phyloP scores from a whole-genome alignment of 2,329 filamentous ascomycete genomes.

The Juglanconis sp. region DNA sequence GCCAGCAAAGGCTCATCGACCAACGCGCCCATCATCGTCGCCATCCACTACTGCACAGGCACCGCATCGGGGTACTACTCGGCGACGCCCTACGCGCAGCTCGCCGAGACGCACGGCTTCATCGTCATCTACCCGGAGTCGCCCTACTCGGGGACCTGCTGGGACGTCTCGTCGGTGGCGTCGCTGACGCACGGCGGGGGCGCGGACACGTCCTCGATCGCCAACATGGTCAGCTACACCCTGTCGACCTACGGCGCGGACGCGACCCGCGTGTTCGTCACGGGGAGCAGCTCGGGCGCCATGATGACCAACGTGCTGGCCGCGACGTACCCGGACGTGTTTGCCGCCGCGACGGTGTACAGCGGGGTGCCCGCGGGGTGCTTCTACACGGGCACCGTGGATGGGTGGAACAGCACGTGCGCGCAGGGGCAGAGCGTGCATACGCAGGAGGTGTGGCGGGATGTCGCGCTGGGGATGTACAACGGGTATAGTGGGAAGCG shows the following conservation, averaged over 20 bases:
- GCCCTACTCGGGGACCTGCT: slow-evolving; percentile 45
- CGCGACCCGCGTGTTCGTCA: slow-evolving; percentile 44
- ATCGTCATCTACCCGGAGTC: slow-evolving; percentile 49
- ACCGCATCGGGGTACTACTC: slow-evolving; percentile 42
- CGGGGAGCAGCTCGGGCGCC: slow-evolving; percentile 45
- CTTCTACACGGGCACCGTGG: slow-evolving; percentile 39
- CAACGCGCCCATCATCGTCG: slow-evolving; percentile 48
- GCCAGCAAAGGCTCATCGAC: slow-evolving; percentile 27
- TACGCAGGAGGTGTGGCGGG: slow-evolving; percentile 39
- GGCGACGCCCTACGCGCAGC: slow-evolving; percentile 47
- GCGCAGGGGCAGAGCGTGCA: slow-evolving; percentile 45
- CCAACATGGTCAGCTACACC: slow-evolving; percentile 52
- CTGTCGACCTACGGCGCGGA: slow-evolving; percentile 47
- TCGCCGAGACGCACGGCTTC: slow-evolving; percentile 54
- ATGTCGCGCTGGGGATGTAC: slow-evolving; percentile 44
- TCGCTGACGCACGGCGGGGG: slow-evolving; percentile 49
- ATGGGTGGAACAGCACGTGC: slow-evolving; percentile 54
- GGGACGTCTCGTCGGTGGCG: slow-evolving; percentile 55
- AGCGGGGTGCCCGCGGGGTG: slow-evolving; percentile 55
- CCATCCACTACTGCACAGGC: slow-evolving; percentile 39
- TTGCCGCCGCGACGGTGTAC: slow-evolving; percentile 49
- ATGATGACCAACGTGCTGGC: slow-evolving; percentile 56
- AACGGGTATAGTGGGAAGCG: slow-evolving; percentile 44
- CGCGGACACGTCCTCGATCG: slow-evolving; percentile 48
- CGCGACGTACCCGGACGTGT: slow-evolving; percentile 53